phyloP scores from a whole-genome alignment of 2,329 filamentous ascomycete genomes.

The Emergomyces pasteurianus region DNA sequence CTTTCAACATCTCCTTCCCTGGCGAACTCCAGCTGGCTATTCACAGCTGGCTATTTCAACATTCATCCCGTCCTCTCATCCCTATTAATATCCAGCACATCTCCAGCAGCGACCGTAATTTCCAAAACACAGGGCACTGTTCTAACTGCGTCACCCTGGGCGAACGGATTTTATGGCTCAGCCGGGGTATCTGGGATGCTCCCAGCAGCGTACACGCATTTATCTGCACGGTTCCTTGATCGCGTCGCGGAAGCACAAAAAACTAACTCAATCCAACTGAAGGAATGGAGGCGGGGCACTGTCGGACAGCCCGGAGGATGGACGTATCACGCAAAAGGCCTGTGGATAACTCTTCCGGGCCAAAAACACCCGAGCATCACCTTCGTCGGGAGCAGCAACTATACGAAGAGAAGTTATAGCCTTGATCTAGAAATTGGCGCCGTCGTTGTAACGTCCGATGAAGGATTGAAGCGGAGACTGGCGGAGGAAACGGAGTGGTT shows the following conservation, averaged over 20 bases:
- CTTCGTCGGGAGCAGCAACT: constrained; percentile 85
- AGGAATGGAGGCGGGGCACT: constrained; percentile 78
- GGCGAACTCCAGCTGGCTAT: constrained; percentile 70
- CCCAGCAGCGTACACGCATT: constrained; percentile 81
- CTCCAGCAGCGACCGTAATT: constrained; percentile 18
- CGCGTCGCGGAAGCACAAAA: constrained; percentile 43
- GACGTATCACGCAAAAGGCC: constrained; percentile 96
- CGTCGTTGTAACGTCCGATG: constrained; percentile 69
- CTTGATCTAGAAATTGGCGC: constrained; percentile 86
- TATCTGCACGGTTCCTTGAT: constrained; percentile 69
- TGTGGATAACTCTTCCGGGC: constrained; percentile 63
- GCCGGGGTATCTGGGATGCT: constrained; percentile 81
- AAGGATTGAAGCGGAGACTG: constrained; percentile 58
- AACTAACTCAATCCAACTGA: constrained; percentile 53
- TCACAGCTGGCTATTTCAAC: constrained; percentile 98
- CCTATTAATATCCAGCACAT: constrained; percentile 61
- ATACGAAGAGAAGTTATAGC: constrained; percentile 85
- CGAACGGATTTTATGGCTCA: constrained; percentile 90
- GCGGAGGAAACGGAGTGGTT: constrained; percentile 70
- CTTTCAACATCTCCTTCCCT: constrained; percentile 51
- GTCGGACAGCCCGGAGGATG: constrained; percentile 74
- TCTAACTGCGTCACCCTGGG: constrained; percentile 82
- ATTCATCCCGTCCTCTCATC: constrained; percentile 74
- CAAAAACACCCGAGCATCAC: constrained; percentile 61
- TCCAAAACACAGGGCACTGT: constrained; percentile 55